phyloP scores from a whole-genome alignment of 164 flowering plant species.

The Stephania cephalantha region DNA sequence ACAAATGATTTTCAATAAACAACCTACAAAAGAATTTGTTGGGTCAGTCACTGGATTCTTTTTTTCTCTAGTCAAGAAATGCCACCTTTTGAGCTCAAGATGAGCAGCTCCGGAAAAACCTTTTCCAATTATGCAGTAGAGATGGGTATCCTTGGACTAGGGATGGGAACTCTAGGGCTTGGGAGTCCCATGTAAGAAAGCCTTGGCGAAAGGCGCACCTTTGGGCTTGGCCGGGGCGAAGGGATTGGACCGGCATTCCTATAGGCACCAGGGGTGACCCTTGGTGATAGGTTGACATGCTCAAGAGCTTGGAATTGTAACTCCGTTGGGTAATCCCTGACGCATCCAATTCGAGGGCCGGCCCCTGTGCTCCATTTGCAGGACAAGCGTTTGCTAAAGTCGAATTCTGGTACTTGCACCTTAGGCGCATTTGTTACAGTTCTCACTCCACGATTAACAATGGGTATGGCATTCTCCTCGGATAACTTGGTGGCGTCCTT shows the following conservation, averaged over 20 bases:
- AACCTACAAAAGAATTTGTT: neutral
- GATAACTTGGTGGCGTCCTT: constrained; percentile 5
- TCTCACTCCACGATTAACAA: neutral
- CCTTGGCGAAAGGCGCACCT: constrained; percentile 68
- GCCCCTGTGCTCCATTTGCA: constrained; percentile 79
- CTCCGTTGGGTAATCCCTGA: constrained; percentile 70
- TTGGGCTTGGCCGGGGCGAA: constrained; percentile 78
- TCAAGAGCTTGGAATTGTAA: constrained; percentile 69
- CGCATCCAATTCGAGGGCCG: constrained; percentile 84
- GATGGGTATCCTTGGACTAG: constrained; percentile 36
- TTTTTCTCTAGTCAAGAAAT: neutral
- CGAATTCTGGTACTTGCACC: constrained; percentile 23
- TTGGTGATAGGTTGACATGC: constrained; percentile 70
- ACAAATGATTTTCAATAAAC: neutral
- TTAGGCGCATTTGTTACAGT: constrained; percentile 3
- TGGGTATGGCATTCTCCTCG: neutral
- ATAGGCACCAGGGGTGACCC: constrained; percentile 22
- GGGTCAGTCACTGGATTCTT: neutral
- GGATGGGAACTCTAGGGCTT: constrained; percentile 35
- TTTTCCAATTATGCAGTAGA: constrained; percentile 1
- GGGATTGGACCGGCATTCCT: constrained; percentile 53
- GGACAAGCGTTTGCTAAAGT: constrained; percentile 40
- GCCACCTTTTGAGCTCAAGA: neutral
- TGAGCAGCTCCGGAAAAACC: neutral
- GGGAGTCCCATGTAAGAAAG: constrained; percentile 77